phyloP scores from a whole-genome alignment of 2,329 filamentous ascomycete species.

The Raffaelea albimanens region DNA sequence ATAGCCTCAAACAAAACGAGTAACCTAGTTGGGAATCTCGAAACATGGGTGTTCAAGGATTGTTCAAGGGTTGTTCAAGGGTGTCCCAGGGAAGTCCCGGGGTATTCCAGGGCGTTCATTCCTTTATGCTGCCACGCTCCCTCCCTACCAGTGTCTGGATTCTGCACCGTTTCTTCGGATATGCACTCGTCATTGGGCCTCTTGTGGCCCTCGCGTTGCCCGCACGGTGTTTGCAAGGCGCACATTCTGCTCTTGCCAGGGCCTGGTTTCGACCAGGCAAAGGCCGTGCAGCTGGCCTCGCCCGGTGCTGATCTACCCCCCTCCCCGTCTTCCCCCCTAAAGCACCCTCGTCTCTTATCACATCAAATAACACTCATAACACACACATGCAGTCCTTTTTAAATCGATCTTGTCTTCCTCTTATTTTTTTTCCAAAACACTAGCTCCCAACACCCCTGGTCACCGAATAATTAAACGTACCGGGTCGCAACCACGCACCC shows the following conservation, averaged over 20 bases:
- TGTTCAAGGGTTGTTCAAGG: no score
- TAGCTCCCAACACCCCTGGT: slow-evolving; percentile 4
- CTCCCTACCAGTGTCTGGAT: slow-evolving; percentile 14
- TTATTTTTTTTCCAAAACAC: slow-evolving; percentile 8
- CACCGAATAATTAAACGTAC: slow-evolving; percentile 10
- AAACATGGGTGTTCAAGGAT: slow-evolving; percentile 26
- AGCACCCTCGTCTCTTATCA: slow-evolving; percentile 2
- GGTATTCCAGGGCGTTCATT: slow-evolving; percentile 25
- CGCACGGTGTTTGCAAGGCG: slow-evolving; percentile 2
- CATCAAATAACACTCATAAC: slow-evolving; percentile 10
- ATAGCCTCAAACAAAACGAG: background rate
- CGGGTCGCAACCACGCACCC: slow-evolving; percentile 6
- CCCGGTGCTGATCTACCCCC: slow-evolving; percentile 28
- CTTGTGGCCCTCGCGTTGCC: background rate
- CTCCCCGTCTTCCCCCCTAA: background rate
- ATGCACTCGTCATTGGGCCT: background rate
- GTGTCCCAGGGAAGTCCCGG: no score
- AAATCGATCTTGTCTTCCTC: slow-evolving; percentile 1
- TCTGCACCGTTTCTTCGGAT: slow-evolving; percentile 3
- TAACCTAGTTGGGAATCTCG: slow-evolving; percentile 21
- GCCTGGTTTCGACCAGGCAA: background rate
- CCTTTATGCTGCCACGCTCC: slow-evolving; percentile 2
- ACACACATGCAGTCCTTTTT: background rate
- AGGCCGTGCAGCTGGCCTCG: slow-evolving; percentile 31
- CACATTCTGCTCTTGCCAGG: background rate